Conservation (phyloP, 2,329 filamentous ascomycete species). For the Talaromyces albobiverticillius region DNA sequence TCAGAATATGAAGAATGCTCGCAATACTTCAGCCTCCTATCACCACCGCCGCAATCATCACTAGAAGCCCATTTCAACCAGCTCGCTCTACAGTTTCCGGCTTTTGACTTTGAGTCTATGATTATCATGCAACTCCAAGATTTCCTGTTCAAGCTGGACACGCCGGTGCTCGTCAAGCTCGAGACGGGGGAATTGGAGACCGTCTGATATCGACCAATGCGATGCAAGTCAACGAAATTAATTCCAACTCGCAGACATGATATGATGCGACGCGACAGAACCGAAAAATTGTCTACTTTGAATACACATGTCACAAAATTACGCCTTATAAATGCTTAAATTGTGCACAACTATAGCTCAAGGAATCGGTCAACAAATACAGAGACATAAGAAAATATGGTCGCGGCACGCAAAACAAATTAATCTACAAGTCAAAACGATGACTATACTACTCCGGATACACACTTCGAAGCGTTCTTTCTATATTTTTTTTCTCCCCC, state of each 20-base stretch:
- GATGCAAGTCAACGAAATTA: too few species aligned
- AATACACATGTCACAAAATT: too few species aligned
- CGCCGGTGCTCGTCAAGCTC: constrained; percentile 52
- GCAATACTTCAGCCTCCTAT: constrained; percentile 3
- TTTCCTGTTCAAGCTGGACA: constrained; percentile 42
- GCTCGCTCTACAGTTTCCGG: constrained; percentile 23
- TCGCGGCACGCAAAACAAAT: background rate
- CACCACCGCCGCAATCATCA: background rate
- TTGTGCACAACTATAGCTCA: too few species aligned
- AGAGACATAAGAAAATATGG: background rate
- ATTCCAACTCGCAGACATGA: too few species aligned
- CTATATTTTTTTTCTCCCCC: background rate
- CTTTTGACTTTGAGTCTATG: constrained; percentile 36
- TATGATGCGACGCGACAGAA: too few species aligned
- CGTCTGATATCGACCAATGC: too few species aligned
- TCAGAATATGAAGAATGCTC: background rate
- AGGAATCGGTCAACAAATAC: too few species aligned
- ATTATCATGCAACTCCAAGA: constrained; percentile 42
- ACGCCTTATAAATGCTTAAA: too few species aligned
- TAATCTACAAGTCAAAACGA: background rate
- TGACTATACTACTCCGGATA: background rate
- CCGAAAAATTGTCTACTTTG: too few species aligned
- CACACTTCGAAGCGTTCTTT: background rate
- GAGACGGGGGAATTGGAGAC: constrained; percentile 43
- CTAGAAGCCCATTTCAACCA: background rate